phyloP scores from a whole-genome alignment of 2,329 filamentous ascomycete genomes.

The Calonectria montana region DNA sequence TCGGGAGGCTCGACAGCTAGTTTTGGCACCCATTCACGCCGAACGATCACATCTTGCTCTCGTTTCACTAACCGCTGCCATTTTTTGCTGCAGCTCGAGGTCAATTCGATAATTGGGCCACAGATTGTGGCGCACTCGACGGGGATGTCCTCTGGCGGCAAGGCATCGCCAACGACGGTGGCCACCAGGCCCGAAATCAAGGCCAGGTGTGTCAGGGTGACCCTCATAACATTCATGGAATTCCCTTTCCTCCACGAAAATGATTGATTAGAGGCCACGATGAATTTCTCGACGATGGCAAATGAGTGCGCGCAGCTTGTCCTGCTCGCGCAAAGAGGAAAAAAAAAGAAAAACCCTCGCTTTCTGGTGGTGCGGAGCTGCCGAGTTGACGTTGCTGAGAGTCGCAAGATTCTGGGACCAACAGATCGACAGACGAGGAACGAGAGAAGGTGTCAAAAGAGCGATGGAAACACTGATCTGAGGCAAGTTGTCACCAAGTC shows the following conservation, averaged over 20 bases:
- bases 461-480: conserved; percentile 12
- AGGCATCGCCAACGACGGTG: conserved; percentile 43
- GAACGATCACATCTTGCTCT: conserved; percentile 16
- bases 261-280: neutral
- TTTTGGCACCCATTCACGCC: conserved; percentile 35
- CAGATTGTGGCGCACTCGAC: conserved; percentile 55
- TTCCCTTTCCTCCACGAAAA: neutral
- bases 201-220: conserved; percentile 36
- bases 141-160: conserved; percentile 51
- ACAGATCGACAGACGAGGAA: neutral
- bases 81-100: conserved; percentile 48
- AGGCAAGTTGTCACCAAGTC: conserved; percentile 7
- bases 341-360: neutral
- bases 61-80: conserved; percentile 43
- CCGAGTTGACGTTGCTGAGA: neutral
- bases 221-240: conserved; percentile 41
- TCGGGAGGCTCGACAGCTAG: conserved; percentile 32
- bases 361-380: neutral
- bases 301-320: neutral
- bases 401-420: neutral
- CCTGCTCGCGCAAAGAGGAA: neutral
- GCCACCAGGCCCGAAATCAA: conserved; percentile 45
- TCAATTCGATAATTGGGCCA: conserved; percentile 57
- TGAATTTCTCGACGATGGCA: neutral
- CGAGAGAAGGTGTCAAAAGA: conserved; percentile 1